phyloP scores from a whole-genome alignment of 768 basidiomycete species.

The Mycena epipterygia region DNA sequence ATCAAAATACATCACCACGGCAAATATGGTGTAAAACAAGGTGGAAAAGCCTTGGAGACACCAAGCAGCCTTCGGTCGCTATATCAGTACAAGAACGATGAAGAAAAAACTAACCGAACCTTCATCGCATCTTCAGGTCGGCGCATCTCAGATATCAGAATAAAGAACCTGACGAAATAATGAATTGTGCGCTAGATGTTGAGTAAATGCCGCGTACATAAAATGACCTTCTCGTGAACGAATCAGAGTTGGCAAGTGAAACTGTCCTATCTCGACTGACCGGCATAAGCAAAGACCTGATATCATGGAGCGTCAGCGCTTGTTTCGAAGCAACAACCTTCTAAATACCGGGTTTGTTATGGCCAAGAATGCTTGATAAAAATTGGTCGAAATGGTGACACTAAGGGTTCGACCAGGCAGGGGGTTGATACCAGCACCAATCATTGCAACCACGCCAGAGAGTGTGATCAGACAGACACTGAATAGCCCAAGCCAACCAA shows the following conservation, averaged over 20 bases:
- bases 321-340: not conserved
- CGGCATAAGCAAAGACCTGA: slow-evolving; percentile 66
- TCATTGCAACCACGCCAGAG: slow-evolving; percentile 65
- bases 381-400: slow-evolving; percentile 54
- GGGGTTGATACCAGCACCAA: slow-evolving; percentile 63
- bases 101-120: slow-evolving; percentile 42
- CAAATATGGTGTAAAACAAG: slow-evolving; percentile 63
- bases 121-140: slow-evolving; percentile 68
- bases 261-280: slow-evolving; percentile 41
- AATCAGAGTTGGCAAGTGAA: not conserved
- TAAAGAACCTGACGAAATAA: slow-evolving; percentile 61
- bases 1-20: slow-evolving; percentile 50
- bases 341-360: slow-evolving; percentile 63
- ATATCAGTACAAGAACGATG: not conserved
- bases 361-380: slow-evolving; percentile 65
- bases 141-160: slow-evolving; percentile 70
- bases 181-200: not conserved
- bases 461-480: slow-evolving; percentile 58
- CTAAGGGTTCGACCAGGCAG: slow-evolving; percentile 54
- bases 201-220: slow-evolving; percentile 50
- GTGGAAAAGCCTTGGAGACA: slow-evolving; percentile 68
- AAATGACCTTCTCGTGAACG: slow-evolving; percentile 57
- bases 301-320: not conserved
- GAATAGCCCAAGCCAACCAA: slow-evolving; percentile 62
- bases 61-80: slow-evolving; percentile 60